Evolutionary conservation across 2,329 filamentous ascomycete species (phyloP).

Genomic region (Penicillium sumatraense): DNA sequence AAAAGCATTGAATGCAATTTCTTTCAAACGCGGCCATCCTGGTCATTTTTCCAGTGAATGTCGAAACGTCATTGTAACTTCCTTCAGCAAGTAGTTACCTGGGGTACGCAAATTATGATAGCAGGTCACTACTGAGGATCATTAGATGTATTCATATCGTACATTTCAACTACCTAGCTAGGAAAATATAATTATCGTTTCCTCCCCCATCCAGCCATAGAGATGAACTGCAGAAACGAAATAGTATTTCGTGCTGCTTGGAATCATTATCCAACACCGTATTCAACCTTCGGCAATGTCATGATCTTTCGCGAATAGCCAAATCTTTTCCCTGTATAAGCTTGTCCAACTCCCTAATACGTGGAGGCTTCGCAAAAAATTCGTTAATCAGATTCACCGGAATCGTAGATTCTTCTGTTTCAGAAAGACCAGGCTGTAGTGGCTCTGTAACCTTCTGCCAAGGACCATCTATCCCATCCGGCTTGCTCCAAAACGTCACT

Average conservation of each 20-base stretch:
- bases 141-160: too few relatives aligned
- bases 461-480: neutral
- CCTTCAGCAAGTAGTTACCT: too few relatives aligned
- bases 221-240: too few relatives aligned
- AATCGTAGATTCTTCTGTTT: neutral
- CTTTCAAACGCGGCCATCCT: too few relatives aligned
- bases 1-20: too few relatives aligned
- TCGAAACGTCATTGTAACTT: too few relatives aligned
- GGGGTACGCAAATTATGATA: too few relatives aligned
- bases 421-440: neutral
- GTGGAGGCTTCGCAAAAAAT: neutral
- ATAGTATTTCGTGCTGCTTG: constrained; percentile 1
- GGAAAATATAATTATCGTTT: too few relatives aligned
- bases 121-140: too few relatives aligned
- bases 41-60: too few relatives aligned
- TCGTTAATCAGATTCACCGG: constrained; percentile 9
- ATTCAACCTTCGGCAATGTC: neutral
- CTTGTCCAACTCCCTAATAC: neutral
- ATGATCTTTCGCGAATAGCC: neutral
- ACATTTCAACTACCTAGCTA: too few relatives aligned
- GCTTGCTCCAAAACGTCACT: constrained; percentile 17
- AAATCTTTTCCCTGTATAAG: neutral
- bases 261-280: neutral
- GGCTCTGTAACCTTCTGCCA: constrained; percentile 12
- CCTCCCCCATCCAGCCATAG: too few relatives aligned